Conservation (phyloP, 2,329 filamentous ascomycete genomes). For the Raffaelea albimanens region DNA sequence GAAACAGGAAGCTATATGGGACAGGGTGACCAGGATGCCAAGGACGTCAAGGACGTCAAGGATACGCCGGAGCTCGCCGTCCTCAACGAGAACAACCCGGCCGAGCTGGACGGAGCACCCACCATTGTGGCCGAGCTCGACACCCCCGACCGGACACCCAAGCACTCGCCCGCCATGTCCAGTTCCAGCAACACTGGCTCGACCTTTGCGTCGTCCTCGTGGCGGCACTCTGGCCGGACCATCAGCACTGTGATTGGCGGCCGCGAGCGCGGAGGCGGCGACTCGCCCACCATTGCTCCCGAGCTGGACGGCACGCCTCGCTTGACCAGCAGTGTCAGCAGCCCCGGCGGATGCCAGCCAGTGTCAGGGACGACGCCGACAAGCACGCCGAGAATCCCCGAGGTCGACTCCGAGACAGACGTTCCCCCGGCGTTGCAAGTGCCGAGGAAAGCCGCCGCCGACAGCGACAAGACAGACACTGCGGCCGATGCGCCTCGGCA, state of each 20-base stretch:
- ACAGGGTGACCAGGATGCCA: neutral
- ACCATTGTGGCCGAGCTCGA: conserved; percentile 9
- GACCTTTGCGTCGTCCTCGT: conserved; percentile 8
- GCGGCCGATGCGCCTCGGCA: neutral
- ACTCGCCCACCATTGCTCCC: neutral
- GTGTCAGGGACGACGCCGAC: too few relatives aligned
- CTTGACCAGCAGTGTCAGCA: neutral
- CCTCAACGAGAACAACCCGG: neutral
- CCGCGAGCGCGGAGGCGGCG: too few relatives aligned
- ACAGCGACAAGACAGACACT: neutral
- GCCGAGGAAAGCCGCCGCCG: neutral
- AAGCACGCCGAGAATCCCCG: too few relatives aligned
- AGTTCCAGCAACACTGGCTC: neutral
- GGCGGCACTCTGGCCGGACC: conserved; percentile 4
- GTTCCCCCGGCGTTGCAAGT: neutral
- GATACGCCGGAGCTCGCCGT: too few relatives aligned
- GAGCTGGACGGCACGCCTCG: conserved; percentile 2
- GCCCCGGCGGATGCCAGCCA: too few relatives aligned
- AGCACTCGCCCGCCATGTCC: conserved; percentile 3
- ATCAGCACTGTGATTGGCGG: neutral
- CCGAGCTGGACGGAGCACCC: conserved; percentile 8
- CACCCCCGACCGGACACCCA: conserved; percentile 1
- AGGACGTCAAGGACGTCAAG: too few relatives aligned
- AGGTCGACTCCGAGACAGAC: too few relatives aligned
- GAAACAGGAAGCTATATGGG: conserved; percentile 3